phyloP scores from a whole-genome alignment of 805 yeast species.

The Myxozyma geophila region DNA sequence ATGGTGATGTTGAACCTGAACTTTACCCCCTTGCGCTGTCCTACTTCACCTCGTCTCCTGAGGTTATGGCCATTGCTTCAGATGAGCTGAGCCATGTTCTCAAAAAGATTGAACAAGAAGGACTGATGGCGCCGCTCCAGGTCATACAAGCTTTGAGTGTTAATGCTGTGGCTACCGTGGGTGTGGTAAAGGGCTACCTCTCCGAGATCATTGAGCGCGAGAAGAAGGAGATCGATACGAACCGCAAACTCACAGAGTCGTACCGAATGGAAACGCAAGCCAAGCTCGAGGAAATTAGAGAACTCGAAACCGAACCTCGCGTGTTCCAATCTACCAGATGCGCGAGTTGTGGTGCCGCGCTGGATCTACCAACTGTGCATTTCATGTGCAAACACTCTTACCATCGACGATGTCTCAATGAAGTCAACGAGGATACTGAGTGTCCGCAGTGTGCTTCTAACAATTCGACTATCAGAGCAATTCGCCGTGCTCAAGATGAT shows the following conservation, averaged over 20 bases:
- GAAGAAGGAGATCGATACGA: conserved; percentile 68
- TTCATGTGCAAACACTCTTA: conserved; percentile 86
- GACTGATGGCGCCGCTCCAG: conserved; percentile 73
- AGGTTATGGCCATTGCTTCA: conserved; percentile 49
- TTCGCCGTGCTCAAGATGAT: conserved; percentile 63
- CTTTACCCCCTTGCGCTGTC: conserved; percentile 68
- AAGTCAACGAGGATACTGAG: conserved; percentile 40
- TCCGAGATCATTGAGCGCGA: conserved; percentile 63
- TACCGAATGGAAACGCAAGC: conserved; percentile 68
- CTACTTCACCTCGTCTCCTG: conserved; percentile 62
- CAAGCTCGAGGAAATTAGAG: conserved; percentile 59
- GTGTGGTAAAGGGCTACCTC: conserved; percentile 70
- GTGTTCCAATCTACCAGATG: conserved; percentile 69
- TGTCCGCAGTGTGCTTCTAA: conserved; percentile 84
- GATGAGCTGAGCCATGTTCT: conserved; percentile 57
- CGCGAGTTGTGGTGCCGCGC: conserved; percentile 61
- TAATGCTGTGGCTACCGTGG: conserved; percentile 68
- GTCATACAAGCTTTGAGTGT: conserved; percentile 69
- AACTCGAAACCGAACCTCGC: conserved; percentile 53
- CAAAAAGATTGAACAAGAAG: conserved; percentile 55
- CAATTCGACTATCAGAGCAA: conserved; percentile 63
- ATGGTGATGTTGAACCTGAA: conserved; percentile 66
- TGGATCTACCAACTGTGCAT: conserved; percentile 80
- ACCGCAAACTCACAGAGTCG: conserved; percentile 64
- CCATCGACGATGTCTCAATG: conserved; percentile 75